phyloP scores from a whole-genome alignment of 2,329 filamentous ascomycete genomes.

The Aspergillus luchuensis region DNA sequence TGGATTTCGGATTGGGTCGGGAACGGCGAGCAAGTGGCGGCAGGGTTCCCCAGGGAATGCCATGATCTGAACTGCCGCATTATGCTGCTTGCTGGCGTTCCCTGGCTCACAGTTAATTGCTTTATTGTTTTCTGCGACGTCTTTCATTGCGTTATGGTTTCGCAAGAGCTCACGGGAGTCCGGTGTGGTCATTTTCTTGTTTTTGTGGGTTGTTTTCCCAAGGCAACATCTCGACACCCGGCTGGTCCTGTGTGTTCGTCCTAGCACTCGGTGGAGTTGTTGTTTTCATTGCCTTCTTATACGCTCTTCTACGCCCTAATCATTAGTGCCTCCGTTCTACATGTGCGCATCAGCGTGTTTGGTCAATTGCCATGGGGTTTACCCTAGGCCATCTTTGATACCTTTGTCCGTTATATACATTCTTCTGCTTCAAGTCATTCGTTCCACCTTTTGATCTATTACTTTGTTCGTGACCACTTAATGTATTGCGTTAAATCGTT shows the following conservation, averaged over 20 bases:
- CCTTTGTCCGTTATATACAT: constrained; percentile 33
- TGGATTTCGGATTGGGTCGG: constrained; percentile 38
- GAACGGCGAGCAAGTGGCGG: constrained; percentile 41
- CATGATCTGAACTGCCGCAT: constrained; percentile 33
- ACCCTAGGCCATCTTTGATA: constrained; percentile 32
- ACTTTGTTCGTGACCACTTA: constrained; percentile 14
- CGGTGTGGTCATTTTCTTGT: constrained; percentile 46
- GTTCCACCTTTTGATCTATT: constrained; percentile 18
- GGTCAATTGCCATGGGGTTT: constrained; percentile 14
- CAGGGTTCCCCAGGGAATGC: constrained; percentile 37
- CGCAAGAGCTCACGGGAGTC: constrained; percentile 47
- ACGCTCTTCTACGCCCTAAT: constrained; percentile 24
- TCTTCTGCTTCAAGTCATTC: constrained; percentile 21
- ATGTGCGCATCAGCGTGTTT: constrained; percentile 40
- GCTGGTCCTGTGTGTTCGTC: constrained; percentile 51
- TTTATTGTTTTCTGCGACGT: constrained; percentile 26
- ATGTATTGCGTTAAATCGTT: constrained; percentile 30
- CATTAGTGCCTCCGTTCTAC: constrained; percentile 30
- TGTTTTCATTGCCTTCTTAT: constrained; percentile 16
- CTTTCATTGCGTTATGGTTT: constrained; percentile 37
- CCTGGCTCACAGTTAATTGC: constrained; percentile 31
- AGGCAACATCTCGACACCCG: constrained; percentile 46
- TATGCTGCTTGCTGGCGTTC: constrained; percentile 36
- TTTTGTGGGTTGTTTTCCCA: constrained; percentile 39
- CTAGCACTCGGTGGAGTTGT: constrained; percentile 44